phyloP scores from a whole-genome alignment of 176 grass and related monocot genomes.

The Cenchrus fungigraminus region DNA sequence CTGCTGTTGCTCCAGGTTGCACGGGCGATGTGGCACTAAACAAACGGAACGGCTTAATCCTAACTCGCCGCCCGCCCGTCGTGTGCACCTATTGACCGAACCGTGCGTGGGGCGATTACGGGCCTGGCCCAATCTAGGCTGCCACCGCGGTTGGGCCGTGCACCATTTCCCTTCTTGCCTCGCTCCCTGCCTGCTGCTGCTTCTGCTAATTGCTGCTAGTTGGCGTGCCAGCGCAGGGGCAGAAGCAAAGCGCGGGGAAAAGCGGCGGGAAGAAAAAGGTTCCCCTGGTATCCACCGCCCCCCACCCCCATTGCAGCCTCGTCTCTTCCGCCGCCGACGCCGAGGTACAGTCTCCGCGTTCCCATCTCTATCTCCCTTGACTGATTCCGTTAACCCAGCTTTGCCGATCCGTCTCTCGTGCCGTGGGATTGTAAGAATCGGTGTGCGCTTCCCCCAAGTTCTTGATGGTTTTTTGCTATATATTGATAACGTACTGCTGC shows the following conservation, averaged over 20 bases:
- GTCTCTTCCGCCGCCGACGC: not conserved
- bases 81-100: too few relatives aligned
- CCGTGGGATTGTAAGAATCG: not conserved
- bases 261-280: not conserved
- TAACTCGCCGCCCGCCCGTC: too few relatives aligned
- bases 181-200: too few relatives aligned
- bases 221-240: not conserved
- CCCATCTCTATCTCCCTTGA: not conserved
- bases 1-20: too few relatives aligned
- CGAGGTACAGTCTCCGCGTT: not conserved
- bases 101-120: too few relatives aligned
- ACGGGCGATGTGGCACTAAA: too few relatives aligned
- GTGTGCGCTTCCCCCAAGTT: not conserved
- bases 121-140: too few relatives aligned
- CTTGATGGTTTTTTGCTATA: not conserved
- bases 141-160: too few relatives aligned
- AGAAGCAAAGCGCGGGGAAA: not conserved
- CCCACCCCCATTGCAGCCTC: not conserved
- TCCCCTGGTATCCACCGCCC: not conserved
- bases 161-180: too few relatives aligned
- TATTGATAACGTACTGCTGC: not conserved
- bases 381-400: not conserved
- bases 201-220: too few relatives aligned
- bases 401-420: not conserved
- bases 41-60: too few relatives aligned